Evolutionary conservation across 2,329 filamentous ascomycete species (phyloP), one percentile per base, ranked within the genome.

Genomic region (Venturia effusa): DNA sequence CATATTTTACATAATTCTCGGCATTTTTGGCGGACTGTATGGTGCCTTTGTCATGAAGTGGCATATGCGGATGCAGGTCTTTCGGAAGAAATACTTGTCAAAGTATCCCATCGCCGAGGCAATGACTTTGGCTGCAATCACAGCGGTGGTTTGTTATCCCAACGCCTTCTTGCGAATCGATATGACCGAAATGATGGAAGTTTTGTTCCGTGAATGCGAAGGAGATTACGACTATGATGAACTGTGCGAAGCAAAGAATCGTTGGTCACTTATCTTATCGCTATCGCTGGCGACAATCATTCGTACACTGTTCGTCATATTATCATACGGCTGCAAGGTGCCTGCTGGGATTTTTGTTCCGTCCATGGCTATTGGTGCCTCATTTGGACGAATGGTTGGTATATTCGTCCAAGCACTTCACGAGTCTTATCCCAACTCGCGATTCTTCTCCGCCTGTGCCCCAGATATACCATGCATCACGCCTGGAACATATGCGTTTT

Each of bases 161-260:
- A 99, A 99, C 70, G 92, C 89, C 74, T 97, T 99, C 68, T 74
- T 99, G 64, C 83, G 90, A 64, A 97, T 97, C 70, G 95, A 99
- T 76, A 97, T 99, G 94, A 97, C 94, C 0, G 93, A 97, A 78
- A 96, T 92, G 78, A 97, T 99, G 94, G 92, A 97, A 74, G 96
- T 97, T 67, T 78, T 99, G 13, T 99, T 99, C 74, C 83, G 89
- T 17, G 94, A 99, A 73, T 99, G 94, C 69, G 90, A 96, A 71
- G 91, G 89, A 5, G 87, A 82, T 24, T 89, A 96, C 73, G 90
- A 93, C 71, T 97, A 96, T 69, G 85, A 95, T 67, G 89, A 89
- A 6, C 84, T 99, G 19, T 99, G 94, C 81, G 89, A 97, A 81
- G 79, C 65, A 4, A 80, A 89, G 61, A 88, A 89, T 69, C 85